Percentiles rank a stretch among this genome's conserved stretches.
phyloP scores from a whole-genome alignment of 305 asterid species.

The Coffea humblotiana region DNA sequence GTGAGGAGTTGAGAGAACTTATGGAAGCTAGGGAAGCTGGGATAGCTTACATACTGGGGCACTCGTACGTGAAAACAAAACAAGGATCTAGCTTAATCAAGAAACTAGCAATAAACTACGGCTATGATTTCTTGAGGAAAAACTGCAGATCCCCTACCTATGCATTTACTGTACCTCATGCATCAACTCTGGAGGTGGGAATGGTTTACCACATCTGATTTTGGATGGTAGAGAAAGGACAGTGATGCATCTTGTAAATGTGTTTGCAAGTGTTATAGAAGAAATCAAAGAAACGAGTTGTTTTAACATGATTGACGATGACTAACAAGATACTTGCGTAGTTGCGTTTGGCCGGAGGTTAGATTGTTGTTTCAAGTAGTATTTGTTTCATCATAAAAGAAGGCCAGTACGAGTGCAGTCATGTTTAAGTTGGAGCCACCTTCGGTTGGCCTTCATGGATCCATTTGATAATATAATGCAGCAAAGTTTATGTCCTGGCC shows the following conservation, averaged over 20 bases:
- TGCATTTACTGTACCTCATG: conserved; percentile 70
- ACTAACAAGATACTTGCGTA: not conserved
- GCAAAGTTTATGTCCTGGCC: too few species aligned
- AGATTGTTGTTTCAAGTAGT: not conserved
- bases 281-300: not conserved
- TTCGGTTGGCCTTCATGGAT: too few species aligned
- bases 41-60: conserved; percentile 80
- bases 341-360: not conserved
- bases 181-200: conserved; percentile 91
- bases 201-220: conserved; percentile 79
- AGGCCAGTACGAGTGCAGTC: not conserved
- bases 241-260: conserved; percentile 22
- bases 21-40: conserved; percentile 95
- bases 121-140: conserved; percentile 88
- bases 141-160: conserved; percentile 67
- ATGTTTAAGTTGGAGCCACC: not conserved
- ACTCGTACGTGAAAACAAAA: conserved; percentile 79
- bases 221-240: conserved; percentile 15
- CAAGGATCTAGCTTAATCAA: conserved; percentile 73
- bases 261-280: conserved; percentile 16
- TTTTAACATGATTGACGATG: not conserved
- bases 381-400: not conserved
- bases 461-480: too few species aligned
- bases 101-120: conserved; percentile 64
- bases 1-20: conserved; percentile 61